Conservation (phyloP, 352 stramenopile species). For the Blastocystis sp. region DNA sequence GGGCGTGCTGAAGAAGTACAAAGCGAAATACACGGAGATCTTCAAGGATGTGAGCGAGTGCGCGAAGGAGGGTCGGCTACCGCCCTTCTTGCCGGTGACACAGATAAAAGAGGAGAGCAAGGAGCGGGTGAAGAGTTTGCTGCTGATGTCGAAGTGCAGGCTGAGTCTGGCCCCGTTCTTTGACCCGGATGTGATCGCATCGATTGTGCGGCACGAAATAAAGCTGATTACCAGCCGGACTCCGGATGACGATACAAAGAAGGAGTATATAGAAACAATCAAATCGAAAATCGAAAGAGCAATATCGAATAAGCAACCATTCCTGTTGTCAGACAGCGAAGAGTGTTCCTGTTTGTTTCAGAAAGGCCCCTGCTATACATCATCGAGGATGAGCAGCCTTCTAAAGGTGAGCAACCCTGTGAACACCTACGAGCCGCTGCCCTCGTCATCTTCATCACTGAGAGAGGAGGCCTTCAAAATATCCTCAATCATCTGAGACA, state of each 20-base stretch:
- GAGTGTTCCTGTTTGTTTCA: conserved; percentile 14
- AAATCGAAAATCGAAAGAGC: conserved; percentile 7
- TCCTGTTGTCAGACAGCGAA: neutral
- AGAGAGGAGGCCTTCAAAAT: conserved; percentile 3
- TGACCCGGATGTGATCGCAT: neutral
- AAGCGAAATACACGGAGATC: neutral
- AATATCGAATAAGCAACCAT: conserved; percentile 12
- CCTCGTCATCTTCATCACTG: neutral
- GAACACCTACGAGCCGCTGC: neutral
- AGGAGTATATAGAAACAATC: conserved; percentile 11
- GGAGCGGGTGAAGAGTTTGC: neutral
- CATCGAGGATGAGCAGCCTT: neutral
- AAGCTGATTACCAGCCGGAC: neutral
- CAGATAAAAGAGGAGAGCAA: neutral
- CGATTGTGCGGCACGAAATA: neutral
- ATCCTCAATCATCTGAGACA: neutral
- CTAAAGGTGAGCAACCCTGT: neutral
- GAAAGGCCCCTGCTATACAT: neutral
- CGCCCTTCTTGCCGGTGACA: conserved; percentile 21
- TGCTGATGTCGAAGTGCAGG: neutral
- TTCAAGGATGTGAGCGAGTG: neutral
- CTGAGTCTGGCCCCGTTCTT: conserved; percentile 24
- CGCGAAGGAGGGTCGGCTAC: conserved; percentile 27
- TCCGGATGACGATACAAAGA: conserved; percentile 6
- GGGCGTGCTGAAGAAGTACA: neutral